Evolutionary conservation across 805 yeast genomes (phyloP).

Genomic region (Vanderwaltozyma polyspora): DNA sequence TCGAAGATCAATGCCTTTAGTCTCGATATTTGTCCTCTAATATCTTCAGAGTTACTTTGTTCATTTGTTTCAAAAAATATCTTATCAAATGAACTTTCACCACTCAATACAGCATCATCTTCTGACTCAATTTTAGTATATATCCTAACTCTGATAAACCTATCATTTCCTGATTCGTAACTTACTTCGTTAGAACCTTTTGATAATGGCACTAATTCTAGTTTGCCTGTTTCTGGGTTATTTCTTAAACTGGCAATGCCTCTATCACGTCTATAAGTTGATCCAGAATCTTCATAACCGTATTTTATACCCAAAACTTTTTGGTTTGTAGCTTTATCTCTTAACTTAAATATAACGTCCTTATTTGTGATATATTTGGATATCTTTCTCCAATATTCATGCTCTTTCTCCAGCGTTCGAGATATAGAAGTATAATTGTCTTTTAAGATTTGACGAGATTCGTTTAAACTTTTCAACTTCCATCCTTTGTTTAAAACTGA

Average conservation of each 20-base stretch:
- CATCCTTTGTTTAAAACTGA: conserved; percentile 46
- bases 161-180: conserved; percentile 16
- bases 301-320: conserved; percentile 66
- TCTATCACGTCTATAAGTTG: conserved; percentile 50
- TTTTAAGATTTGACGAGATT: conserved; percentile 41
- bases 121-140: conserved; percentile 42
- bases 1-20: conserved; percentile 76
- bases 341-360: conserved; percentile 46
- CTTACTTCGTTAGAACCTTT: conserved; percentile 25
- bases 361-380: conserved; percentile 18
- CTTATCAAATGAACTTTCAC: conserved; percentile 35
- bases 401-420: conserved; percentile 49
- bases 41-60: conserved; percentile 22
- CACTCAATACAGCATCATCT: conserved; percentile 42
- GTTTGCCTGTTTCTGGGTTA: conserved; percentile 27
- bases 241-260: conserved; percentile 68
- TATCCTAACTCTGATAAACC: conserved; percentile 49
- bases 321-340: conserved; percentile 43
- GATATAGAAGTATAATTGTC: conserved; percentile 41
- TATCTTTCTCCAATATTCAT: conserved; percentile 42
- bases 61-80: conserved; percentile 8
- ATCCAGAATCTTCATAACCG: conserved; percentile 88
- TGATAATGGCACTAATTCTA: conserved; percentile 32
- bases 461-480: conserved; percentile 62
- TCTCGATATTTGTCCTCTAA: conserved; percentile 46